phyloP scores from a whole-genome alignment of 1,284 basidiomycete genomes.

The Farysia itapuensis region DNA sequence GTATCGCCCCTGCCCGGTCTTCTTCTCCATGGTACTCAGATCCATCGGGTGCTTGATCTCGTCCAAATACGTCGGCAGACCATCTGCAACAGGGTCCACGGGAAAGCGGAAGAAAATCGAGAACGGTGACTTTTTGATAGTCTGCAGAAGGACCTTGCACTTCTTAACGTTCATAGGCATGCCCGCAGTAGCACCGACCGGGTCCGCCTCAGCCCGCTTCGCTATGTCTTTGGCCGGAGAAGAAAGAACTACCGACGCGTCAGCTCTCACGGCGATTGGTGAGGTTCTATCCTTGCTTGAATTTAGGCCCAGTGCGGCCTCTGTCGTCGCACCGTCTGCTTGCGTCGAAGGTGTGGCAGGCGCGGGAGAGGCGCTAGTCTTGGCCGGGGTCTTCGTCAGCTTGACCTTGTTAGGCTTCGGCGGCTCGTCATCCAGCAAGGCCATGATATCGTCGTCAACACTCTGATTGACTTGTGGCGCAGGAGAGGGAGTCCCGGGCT shows the following conservation, averaged over 20 bases:
- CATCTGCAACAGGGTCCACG: conserved; percentile 73
- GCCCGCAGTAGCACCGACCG: conserved; percentile 30
- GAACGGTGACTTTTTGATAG: conserved; percentile 70
- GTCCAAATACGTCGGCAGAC: conserved; percentile 89
- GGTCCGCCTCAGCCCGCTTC: conserved; percentile 31
- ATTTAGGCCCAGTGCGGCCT: too few relatives aligned
- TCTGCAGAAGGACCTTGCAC: conserved; percentile 73
- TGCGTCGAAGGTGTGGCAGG: conserved; percentile 3
- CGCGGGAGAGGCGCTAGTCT: neutral
- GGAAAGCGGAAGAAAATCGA: conserved; percentile 78
- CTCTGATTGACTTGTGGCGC: conserved; percentile 11
- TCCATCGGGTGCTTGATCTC: conserved; percentile 94
- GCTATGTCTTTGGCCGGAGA: conserved; percentile 18
- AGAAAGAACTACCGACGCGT: neutral
- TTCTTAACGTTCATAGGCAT: conserved; percentile 63
- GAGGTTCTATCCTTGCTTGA: neutral
- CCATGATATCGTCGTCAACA: conserved; percentile 36
- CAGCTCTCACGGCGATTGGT: too few relatives aligned
- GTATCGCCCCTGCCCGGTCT: conserved; percentile 60
- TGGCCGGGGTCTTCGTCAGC: neutral
- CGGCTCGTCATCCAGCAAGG: conserved; percentile 19
- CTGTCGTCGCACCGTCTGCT: too few relatives aligned
- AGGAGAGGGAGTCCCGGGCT: conserved; percentile 4
- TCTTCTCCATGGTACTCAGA: conserved; percentile 77
- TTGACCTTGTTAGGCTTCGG: conserved; percentile 20